Base-by-base conservation (phyloP, 805 yeast genomes). In the Danielia reshetovae region DNA sequence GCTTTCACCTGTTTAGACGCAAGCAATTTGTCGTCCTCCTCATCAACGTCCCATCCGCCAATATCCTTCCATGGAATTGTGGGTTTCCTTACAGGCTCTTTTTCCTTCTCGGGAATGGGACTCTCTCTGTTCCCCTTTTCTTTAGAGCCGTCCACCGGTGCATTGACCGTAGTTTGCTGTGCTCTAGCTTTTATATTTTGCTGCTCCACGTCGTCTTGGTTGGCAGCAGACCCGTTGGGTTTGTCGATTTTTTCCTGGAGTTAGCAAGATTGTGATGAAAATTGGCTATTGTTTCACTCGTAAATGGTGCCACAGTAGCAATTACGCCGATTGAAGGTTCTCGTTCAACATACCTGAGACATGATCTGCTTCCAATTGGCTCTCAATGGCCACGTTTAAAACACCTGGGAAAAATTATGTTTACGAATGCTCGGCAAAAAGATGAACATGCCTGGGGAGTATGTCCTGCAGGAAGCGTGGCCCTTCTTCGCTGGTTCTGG, bases 31-130 rank as follows among this genome's bases (percentile, higher is more conserved):
- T 62, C 65, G 5, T 16, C 30, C 24, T 32, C 27, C 2, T 44
- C 31, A 30, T 45, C 46, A 5, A 34, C 33, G 19, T 58, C 54
- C 73, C 73, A 67, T 18, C 55, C 40, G 7, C 70, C 73, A 13
- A 67, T 62, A 18, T 58, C 52, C 29, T 43, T 36, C 73, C 73
- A 67, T n/a, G 65, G 54, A 34, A 66, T 66, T 12, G 68, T 55
- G n/a, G 50, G 50, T 17, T 27, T 30, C 24, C 33, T 23, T 3
- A 18, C 12, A 1, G 24, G 31, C 13, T 15, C 19, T 5, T 23
- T 27, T 11, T 19, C 12, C 10, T 30, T 19, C 19, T 35, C 24
- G 2, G 35, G 29, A n/a, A n/a, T n/a, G 4, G 39, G 26, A 5
- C 19, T 11, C 12, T 7, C 22, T 17, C 22, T 26, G 24, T 14